phyloP scores from a whole-genome alignment of 2,329 filamentous ascomycete genomes.

The Teratosphaeria destructans region DNA sequence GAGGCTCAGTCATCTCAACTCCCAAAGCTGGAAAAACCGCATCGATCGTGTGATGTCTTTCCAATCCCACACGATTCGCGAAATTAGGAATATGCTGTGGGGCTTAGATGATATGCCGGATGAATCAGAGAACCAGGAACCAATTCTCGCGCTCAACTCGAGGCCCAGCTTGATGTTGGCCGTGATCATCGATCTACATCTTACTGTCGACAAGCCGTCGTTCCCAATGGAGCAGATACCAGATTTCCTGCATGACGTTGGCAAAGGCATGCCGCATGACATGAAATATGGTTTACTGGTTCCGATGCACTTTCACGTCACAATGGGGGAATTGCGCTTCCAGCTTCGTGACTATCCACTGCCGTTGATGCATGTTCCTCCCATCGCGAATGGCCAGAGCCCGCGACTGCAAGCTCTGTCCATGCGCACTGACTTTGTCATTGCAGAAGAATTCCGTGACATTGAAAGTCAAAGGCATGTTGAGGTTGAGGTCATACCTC shows the following conservation, averaged over 20 bases:
- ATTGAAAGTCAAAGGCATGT: constrained; percentile 70
- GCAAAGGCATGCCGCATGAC: constrained; percentile 91
- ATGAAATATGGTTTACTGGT: constrained; percentile 85
- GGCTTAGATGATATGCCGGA: constrained; percentile 71
- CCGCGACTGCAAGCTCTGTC: constrained; percentile 71
- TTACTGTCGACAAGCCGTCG: constrained; percentile 82
- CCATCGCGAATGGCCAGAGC: constrained; percentile 69
- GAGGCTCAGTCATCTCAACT: constrained; percentile 68
- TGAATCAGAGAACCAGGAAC: constrained; percentile 72
- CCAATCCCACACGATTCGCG: constrained; percentile 64
- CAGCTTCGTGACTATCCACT: constrained; percentile 86
- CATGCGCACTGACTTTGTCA: constrained; percentile 81
- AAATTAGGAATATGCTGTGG: constrained; percentile 70
- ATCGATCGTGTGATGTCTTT: constrained; percentile 67
- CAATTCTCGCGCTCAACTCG: constrained; percentile 73
- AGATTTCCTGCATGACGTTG: constrained; percentile 73
- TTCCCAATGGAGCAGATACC: constrained; percentile 76
- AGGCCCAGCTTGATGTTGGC: constrained; percentile 74
- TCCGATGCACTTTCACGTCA: constrained; percentile 79
- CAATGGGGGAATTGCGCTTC: constrained; percentile 82
- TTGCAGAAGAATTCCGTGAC: constrained; percentile 85
- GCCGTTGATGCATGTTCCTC: constrained; percentile 80
- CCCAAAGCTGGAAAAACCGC: constrained; percentile 82
- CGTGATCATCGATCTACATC: constrained; percentile 71
- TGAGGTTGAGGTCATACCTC: constrained; percentile 73